These are phyloP conservation scores for Aeschynomene evenia DNA, from an alignment of 306 rosid genomes.

Conservation along the genomic window DNA sequence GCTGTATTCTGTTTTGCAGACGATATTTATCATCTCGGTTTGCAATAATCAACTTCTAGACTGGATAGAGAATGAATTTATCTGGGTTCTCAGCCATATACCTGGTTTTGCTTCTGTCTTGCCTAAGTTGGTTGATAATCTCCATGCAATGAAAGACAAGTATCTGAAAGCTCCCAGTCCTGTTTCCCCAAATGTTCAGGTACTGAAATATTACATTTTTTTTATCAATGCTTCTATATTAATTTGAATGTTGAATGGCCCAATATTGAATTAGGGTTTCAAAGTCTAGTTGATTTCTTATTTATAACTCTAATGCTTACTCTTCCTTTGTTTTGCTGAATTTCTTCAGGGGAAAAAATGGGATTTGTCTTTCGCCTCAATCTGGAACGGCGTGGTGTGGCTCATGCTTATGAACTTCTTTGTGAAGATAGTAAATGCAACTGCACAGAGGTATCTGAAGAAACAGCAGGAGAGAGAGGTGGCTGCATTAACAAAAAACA, in stretches of 20 bases:
- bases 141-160: conserved; percentile 70
- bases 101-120: conserved; percentile 73
- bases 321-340: background rate
- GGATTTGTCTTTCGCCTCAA: conserved; percentile 78
- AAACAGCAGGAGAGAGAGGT: conserved; percentile 67
- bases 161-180: conserved; percentile 63
- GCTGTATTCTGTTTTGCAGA: conserved; percentile 44
- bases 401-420: conserved; percentile 93
- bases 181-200: conserved; percentile 58
- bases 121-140: conserved; percentile 55
- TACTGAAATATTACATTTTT: conserved; percentile 20
- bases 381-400: conserved; percentile 95
- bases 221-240: conserved; percentile 17
- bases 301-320: background rate
- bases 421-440: conserved; percentile 82
- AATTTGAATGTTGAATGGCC: conserved; percentile 6
- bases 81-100: conserved; percentile 79
- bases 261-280: background rate
- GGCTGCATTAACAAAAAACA: conserved; percentile 40
- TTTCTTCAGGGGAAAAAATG: conserved; percentile 67
- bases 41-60: conserved; percentile 98
- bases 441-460: conserved; percentile 79
- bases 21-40: conserved; percentile 78
- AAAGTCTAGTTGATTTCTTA: conserved; percentile 6
- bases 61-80: conserved; percentile 90